Base-by-base conservation (phyloP, 257 asterid genomes). In the Solanum arcanum region DNA sequence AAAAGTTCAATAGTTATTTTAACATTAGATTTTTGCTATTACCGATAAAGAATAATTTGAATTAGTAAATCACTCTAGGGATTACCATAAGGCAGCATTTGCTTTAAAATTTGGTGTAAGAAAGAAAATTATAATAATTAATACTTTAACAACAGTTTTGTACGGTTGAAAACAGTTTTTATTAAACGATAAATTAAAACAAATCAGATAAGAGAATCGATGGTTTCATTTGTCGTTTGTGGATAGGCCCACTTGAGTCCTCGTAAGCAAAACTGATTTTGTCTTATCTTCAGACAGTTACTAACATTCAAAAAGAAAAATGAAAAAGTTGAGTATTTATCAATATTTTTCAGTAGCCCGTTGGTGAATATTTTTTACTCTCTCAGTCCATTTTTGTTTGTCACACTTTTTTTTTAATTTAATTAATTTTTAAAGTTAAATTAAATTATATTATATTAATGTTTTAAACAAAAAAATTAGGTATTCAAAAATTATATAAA, bases 381-480 rank as follows among this genome's bases (percentile, higher is more conserved):
- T 37, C 7, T 1, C 1, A 0, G 1, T 5, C 1, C 7, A 35
- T 35, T 5, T 35, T 35, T 35, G 1, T 35, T 35, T 4, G 1
- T 35, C 7, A 5, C 1, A 1, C 6, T n/a, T 0, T 5, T 35
- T 5, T 35, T 35, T 37, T 37, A 37, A 37, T 37, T 37, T 37
- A 0, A 37, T 6, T 37, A 37, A 37, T 37, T 37, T 37, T 37
- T 6, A 37, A 37, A 37, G 1, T 1, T 37, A 5, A 37, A 6
- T 37, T 35, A 35, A 4, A 35, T 35, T 37, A 6, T 0, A 5
- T 6, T 37, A 37, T 5, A 5, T 37, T 37, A 37, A 6, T 37
- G 1, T 37, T 37, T 37, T 37, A 5, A 37, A 1, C 0, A 37
- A 37, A 6, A 5, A 37, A 37, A 0, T 37, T 37, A 37, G 7